phyloP scores from a whole-genome alignment of 2,329 filamentous ascomycete genomes.

The Dendryphion nanum region DNA sequence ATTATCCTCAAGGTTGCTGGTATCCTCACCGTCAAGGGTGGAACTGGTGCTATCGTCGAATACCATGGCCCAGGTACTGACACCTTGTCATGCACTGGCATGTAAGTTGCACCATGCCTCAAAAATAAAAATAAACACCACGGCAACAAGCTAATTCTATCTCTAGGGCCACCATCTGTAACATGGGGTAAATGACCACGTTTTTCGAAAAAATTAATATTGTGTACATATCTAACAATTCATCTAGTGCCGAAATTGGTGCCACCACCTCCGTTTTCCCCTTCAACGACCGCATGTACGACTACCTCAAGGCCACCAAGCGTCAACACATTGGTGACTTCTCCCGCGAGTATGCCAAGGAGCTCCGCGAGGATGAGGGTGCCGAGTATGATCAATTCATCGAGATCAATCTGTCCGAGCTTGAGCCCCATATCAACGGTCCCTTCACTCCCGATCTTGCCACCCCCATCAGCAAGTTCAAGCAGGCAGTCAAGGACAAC shows the following conservation, averaged over 20 bases:
- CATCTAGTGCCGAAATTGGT: constrained; percentile 61
- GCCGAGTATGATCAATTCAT: constrained; percentile 95
- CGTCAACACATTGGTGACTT: constrained; percentile 88
- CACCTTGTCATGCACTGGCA: constrained; percentile 76
- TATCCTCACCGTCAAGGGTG: constrained; percentile 96
- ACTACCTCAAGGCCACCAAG: constrained; percentile 91
- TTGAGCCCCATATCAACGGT: constrained; percentile 98
- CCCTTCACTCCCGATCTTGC: constrained; percentile 98
- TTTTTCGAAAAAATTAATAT: background rate
- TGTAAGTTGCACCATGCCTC: no score
- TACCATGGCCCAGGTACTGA: constrained; percentile 73
- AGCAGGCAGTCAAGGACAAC: constrained; percentile 89
- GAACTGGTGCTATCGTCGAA: constrained; percentile 87
- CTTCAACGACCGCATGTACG: constrained; percentile 97
- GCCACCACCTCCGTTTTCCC: constrained; percentile 94
- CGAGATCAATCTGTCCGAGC: constrained; percentile 90
- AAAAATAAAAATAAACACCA: no score
- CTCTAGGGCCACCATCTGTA: constrained; percentile 75
- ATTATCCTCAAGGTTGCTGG: constrained; percentile 97
- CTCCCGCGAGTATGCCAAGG: constrained; percentile 76
- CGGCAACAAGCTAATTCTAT: no score
- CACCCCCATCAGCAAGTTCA: constrained; percentile 97
- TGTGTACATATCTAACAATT: background rate
- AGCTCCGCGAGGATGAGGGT: constrained; percentile 83
- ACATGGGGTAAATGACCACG: constrained; percentile 34